Conservation (phyloP, 768 basidiomycete genomes). For the Boletus sp. region DNA sequence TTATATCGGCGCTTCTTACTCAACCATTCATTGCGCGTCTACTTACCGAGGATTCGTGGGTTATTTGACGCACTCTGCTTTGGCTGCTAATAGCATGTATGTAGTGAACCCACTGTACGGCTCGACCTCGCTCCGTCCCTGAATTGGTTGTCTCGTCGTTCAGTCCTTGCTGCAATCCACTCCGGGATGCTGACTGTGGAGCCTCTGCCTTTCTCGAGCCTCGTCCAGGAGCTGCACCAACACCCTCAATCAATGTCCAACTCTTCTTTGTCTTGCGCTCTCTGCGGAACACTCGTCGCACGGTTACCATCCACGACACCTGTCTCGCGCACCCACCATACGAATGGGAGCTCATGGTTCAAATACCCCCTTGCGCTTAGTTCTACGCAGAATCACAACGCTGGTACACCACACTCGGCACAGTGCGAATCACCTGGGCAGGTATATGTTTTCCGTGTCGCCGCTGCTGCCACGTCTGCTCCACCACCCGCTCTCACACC, state of each 20-base stretch:
- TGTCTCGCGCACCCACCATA: slow-evolving; percentile 32
- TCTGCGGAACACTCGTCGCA: slow-evolving; percentile 63
- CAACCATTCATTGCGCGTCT: slow-evolving; percentile 79
- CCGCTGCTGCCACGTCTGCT: slow-evolving; percentile 26
- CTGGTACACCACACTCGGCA: slow-evolving; percentile 33
- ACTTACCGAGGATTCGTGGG: slow-evolving; percentile 81
- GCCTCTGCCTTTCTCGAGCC: slow-evolving; percentile 63
- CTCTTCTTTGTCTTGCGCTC: slow-evolving; percentile 64
- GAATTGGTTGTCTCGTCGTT: slow-evolving; percentile 89
- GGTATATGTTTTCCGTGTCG: slow-evolving; percentile 69
- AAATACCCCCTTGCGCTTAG: slow-evolving; percentile 48
- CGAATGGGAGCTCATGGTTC: slow-evolving; percentile 59
- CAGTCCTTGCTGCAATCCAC: slow-evolving; percentile 82
- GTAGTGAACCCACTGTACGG: slow-evolving; percentile 83
- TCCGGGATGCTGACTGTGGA: slow-evolving; percentile 86
- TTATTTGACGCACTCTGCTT: slow-evolving; percentile 22
- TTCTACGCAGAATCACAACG: slow-evolving; percentile 20
- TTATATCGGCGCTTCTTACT: slow-evolving; percentile 69
- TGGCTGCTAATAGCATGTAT: slow-evolving; percentile 6
- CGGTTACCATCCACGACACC: slow-evolving; percentile 40
- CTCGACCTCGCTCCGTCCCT: slow-evolving; percentile 93
- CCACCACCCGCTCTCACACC: slow-evolving; percentile 24
- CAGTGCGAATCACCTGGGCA: slow-evolving; percentile 38
- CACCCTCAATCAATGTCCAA: slow-evolving; percentile 44
- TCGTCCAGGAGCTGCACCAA: slow-evolving; percentile 54